phyloP scores from a whole-genome alignment of 2,329 filamentous ascomycete species.

The Ascochyta viciae-villosae region DNA sequence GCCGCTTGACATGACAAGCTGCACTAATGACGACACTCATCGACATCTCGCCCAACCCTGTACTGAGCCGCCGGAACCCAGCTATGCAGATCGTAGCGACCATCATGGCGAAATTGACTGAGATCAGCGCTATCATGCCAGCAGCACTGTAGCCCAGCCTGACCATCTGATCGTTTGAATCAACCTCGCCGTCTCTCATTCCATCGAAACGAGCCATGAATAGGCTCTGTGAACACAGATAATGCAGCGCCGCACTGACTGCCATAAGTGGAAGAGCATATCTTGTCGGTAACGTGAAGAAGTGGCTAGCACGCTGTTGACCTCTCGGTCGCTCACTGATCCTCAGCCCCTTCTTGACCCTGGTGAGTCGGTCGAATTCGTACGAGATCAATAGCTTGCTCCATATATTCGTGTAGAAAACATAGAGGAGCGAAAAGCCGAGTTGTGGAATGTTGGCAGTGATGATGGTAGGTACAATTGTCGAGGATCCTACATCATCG shows the following conservation, averaged over 20 bases:
- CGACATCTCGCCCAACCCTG: slow-evolving; percentile 73
- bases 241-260: slow-evolving; percentile 49
- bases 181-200: slow-evolving; percentile 6
- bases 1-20: slow-evolving; percentile 26
- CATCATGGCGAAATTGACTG: slow-evolving; percentile 19
- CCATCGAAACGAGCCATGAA: slow-evolving; percentile 49
- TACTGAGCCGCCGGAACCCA: slow-evolving; percentile 76
- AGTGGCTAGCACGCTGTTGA: slow-evolving; percentile 50
- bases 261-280: slow-evolving; percentile 49
- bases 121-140: slow-evolving; percentile 25
- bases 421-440: slow-evolving; percentile 55
- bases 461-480: slow-evolving; percentile 32
- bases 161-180: slow-evolving; percentile 15
- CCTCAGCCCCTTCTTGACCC: slow-evolving; percentile 41
- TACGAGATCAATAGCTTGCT: slow-evolving; percentile 52
- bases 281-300: slow-evolving; percentile 48
- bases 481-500: slow-evolving; percentile 15
- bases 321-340: slow-evolving; percentile 45
- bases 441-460: slow-evolving; percentile 58
- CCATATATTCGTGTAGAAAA: slow-evolving; percentile 48
- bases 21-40: slow-evolving; percentile 57
- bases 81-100: slow-evolving; percentile 41
- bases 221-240: slow-evolving; percentile 53
- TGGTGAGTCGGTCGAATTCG: slow-evolving; percentile 56
- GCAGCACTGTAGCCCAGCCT: slow-evolving; percentile 28